Percentiles rank a stretch among this genome's conserved stretches.
phyloP scores from a whole-genome alignment of 1,139 yeast species.

The Candida dubliniensis region DNA sequence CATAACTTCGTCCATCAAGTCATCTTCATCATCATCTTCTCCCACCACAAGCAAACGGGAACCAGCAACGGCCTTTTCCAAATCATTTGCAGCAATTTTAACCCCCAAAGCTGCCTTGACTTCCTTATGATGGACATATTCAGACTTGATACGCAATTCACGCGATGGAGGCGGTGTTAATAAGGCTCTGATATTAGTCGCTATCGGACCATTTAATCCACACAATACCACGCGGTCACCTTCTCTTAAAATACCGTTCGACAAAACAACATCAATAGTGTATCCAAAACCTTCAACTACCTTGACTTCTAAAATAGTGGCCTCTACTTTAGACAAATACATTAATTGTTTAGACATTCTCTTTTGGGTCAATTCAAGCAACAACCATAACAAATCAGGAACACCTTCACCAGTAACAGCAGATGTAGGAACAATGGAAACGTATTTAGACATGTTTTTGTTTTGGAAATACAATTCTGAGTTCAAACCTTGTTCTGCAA shows the following conservation, averaged over 20 bases:
- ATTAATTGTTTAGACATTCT: constrained; percentile 98
- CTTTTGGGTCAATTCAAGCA: constrained; percentile 93
- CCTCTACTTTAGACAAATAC: constrained; percentile 92
- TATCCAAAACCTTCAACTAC: constrained; percentile 99
- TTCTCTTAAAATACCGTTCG: constrained; percentile 91
- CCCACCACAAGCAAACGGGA: constrained; percentile 93
- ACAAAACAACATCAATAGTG: constrained; percentile 94
- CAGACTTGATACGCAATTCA: constrained; percentile 93
- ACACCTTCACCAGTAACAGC: constrained; percentile 99
- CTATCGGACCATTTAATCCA: constrained; percentile 98
- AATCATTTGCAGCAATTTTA: constrained; percentile 94
- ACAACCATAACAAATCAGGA: constrained; percentile 95
- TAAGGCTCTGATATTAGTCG: constrained; percentile 93
- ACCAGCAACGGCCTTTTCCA: constrained; percentile 99
- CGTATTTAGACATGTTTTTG: constrained; percentile 88
- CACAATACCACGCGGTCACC: constrained; percentile 95
- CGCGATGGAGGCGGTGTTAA: constrained; percentile 97
- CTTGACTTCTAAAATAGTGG: constrained; percentile 96
- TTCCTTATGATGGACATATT: constrained; percentile 92
- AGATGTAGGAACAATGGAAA: constrained; percentile 96
- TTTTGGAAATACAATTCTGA: constrained; percentile 95
- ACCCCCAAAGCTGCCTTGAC: constrained; percentile 99
- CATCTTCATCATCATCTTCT: constrained; percentile 97
- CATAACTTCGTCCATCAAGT: constrained; percentile 97
- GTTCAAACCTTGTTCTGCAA: constrained; percentile 98